phyloP scores from a whole-genome alignment of 2,329 filamentous ascomycete species.

The Sporothrix phasma region DNA sequence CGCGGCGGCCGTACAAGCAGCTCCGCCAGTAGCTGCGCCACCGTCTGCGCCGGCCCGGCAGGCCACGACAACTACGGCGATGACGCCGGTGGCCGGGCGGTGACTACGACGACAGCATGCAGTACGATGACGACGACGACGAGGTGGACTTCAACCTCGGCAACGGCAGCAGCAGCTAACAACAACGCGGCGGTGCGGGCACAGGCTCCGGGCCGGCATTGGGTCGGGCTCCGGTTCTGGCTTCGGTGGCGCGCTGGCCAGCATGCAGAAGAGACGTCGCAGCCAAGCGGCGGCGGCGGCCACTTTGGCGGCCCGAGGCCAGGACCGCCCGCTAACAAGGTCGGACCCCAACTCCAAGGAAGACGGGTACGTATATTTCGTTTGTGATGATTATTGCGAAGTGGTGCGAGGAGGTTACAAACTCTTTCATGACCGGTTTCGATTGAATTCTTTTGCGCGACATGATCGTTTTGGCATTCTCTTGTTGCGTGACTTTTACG shows the following conservation, averaged over 20 bases:
- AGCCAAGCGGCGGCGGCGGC: conserved; percentile 21
- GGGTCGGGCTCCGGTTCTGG: not conserved
- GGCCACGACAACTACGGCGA: conserved; percentile 17
- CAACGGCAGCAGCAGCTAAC: conserved; percentile 26
- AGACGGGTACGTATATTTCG: conserved; percentile 66
- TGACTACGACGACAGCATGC: conserved; percentile 20
- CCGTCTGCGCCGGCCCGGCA: conserved; percentile 15
- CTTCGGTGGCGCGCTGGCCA: conserved; percentile 17
- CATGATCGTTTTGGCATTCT: not conserved
- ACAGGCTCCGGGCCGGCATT: conserved; percentile 8
- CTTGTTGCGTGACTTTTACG: not conserved
- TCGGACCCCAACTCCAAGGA: conserved; percentile 69
- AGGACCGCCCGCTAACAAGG: conserved; percentile 21
- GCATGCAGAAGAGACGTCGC: conserved; percentile 23
- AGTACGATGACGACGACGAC: conserved; percentile 40
- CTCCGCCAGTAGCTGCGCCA: not conserved
- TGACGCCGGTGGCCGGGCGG: conserved; percentile 20
- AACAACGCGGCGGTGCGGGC: conserved; percentile 14
- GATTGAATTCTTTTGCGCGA: not conserved
- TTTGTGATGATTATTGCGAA: not conserved
- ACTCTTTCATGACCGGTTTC: not conserved
- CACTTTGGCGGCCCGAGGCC: not conserved
- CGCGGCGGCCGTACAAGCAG: conserved; percentile 15
- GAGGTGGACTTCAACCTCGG: conserved; percentile 45
- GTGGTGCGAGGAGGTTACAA: not conserved